Evolutionary conservation across 2,329 filamentous ascomycete genomes (phyloP).

Genomic region (Arthrocladium fulminans): DNA sequence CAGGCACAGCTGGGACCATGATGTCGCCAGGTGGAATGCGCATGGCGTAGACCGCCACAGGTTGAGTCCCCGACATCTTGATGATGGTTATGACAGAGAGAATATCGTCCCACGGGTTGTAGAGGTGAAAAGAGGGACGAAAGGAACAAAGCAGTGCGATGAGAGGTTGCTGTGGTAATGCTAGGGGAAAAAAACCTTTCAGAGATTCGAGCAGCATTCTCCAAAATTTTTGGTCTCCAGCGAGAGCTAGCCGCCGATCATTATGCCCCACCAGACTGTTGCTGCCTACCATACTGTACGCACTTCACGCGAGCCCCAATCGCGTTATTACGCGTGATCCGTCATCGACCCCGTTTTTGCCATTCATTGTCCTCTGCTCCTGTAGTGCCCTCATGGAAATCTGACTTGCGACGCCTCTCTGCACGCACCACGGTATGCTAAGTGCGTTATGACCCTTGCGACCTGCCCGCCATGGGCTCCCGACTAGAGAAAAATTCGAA

Average conservation of each 20-base stretch:
- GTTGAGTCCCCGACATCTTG: constrained; percentile 40
- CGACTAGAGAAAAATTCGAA: constrained; percentile 52
- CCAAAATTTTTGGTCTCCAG: background rate
- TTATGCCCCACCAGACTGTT: background rate
- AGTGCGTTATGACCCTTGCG: constrained; percentile 14
- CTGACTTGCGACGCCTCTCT: background rate
- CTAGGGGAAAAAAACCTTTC: constrained; percentile 12
- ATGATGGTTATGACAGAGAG: background rate
- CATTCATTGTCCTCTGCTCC: background rate
- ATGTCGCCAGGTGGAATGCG: constrained; percentile 79
- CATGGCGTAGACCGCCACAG: constrained; percentile 82
- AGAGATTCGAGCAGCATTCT: constrained; percentile 1
- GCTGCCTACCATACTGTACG: background rate
- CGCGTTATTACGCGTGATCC: background rate
- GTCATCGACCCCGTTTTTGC: background rate
- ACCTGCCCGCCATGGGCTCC: constrained; percentile 48
- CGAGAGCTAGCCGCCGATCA: background rate
- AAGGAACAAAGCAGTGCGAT: constrained; percentile 12
- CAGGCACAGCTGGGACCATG: constrained; percentile 66
- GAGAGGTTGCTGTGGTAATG: background rate
- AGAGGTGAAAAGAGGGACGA: too few species aligned
- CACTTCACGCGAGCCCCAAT: background rate
- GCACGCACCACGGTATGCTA: background rate
- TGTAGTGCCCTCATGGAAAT: background rate
- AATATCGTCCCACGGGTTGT: too few species aligned